Conservation (phyloP, 2,329 filamentous ascomycete species). For the Cordyceps militaris region DNA sequence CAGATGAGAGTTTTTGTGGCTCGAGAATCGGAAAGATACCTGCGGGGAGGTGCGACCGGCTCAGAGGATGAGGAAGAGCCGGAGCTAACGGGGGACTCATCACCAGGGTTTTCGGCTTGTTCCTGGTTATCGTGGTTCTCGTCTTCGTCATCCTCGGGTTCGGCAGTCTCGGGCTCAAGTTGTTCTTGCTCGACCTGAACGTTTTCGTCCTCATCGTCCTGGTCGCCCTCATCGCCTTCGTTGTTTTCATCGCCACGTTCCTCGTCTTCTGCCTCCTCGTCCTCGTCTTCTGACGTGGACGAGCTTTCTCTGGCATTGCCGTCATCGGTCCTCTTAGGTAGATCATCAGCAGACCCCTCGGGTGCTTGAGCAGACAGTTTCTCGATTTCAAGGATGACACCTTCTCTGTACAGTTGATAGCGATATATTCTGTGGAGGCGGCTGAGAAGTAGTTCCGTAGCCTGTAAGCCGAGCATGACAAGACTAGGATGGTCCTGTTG, state of each 20-base stretch:
- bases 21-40: slow-evolving; percentile 39
- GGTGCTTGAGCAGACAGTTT: slow-evolving; percentile 56
- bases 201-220: slow-evolving; percentile 29
- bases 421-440: slow-evolving; percentile 83
- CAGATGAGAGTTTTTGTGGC: slow-evolving; percentile 63
- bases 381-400: slow-evolving; percentile 84
- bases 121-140: slow-evolving; percentile 47
- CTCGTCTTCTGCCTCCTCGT: slow-evolving; percentile 14
- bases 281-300: slow-evolving; percentile 2
- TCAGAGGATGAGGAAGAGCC: slow-evolving; percentile 60
- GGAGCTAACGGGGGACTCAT: slow-evolving; percentile 59
- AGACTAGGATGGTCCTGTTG: slow-evolving; percentile 88
- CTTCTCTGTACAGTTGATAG: slow-evolving; percentile 95
- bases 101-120: slow-evolving; percentile 39
- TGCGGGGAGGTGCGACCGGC: slow-evolving; percentile 45
- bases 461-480: slow-evolving; percentile 80
- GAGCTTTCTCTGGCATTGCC: not conserved
- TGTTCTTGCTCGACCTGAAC: slow-evolving; percentile 32
- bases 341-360: slow-evolving; percentile 25
- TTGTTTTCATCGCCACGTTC: slow-evolving; percentile 20
- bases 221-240: slow-evolving; percentile 19
- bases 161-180: slow-evolving; percentile 45
- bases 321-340: slow-evolving; percentile 8
- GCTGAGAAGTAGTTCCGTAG: slow-evolving; percentile 78
- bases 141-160: slow-evolving; percentile 43